Percentiles rank a stretch among this genome's conserved stretches.
Conservation (phyloP, 331 rosid species). For the Rosa hybrid region DNA sequence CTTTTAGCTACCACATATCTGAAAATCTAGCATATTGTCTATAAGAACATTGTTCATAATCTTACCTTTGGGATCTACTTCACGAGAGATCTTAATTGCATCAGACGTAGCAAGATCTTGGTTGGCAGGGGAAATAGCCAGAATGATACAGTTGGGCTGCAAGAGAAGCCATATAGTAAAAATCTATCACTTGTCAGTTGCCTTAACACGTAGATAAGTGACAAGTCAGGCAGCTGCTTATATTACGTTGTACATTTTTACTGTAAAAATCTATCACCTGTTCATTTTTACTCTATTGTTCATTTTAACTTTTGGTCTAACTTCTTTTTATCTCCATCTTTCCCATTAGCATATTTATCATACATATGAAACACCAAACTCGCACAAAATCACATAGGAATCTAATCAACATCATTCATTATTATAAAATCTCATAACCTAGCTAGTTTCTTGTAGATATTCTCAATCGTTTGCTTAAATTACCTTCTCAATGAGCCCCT, state of each 20-base stretch:
- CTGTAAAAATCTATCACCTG: neutral
- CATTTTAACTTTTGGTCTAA: neutral
- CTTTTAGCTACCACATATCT: neutral
- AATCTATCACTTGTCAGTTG: neutral
- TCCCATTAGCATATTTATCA: neutral
- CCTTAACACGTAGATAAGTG: neutral
- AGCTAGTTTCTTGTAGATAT: neutral
- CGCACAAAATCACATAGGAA: slow-evolving; percentile 13
- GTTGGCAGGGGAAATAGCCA: slow-evolving; percentile 57
- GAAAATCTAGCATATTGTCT: neutral
- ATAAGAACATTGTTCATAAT: neutral
- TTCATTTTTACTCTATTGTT: neutral
- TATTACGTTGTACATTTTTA: neutral
- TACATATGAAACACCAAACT: no score
- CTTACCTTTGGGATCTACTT: slow-evolving; percentile 55
- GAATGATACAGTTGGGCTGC: slow-evolving; percentile 58
- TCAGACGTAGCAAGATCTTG: slow-evolving; percentile 62
- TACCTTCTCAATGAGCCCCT: slow-evolving; percentile 53
- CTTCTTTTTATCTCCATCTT: neutral
- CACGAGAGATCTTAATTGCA: slow-evolving; percentile 56
- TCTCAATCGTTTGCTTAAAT: neutral
- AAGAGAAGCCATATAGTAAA: slow-evolving; percentile 18
- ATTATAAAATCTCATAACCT: neutral
- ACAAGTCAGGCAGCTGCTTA: neutral
- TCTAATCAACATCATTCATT: slow-evolving; percentile 15